These are phyloP conservation scores for Aureobasidium pullulans DNA, from an alignment of 2,329 filamentous ascomycete genomes.

Conservation along the genomic window DNA sequence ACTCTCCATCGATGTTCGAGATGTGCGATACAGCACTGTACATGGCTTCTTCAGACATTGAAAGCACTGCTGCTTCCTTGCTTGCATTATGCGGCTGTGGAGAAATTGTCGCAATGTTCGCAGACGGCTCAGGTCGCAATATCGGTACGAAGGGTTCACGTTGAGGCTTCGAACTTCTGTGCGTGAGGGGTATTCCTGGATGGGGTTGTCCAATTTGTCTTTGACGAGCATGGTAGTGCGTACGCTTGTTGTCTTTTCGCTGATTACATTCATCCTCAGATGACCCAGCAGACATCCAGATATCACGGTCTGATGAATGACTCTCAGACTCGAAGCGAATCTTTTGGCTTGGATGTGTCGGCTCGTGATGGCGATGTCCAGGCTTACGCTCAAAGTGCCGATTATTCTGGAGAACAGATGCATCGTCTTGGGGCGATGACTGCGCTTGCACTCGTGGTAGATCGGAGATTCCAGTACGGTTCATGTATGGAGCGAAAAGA, in stretches of 20 bases:
- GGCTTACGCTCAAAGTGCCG: not conserved
- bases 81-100: not conserved
- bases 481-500: slow-evolving; percentile 14
- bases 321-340: not conserved
- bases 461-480: slow-evolving; percentile 11
- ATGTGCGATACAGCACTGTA: slow-evolving; percentile 8
- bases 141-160: not conserved
- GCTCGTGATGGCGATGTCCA: not conserved
- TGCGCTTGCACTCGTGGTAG: not conserved
- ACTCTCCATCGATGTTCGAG: slow-evolving; percentile 6
- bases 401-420: too few relatives aligned
- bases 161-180: not conserved
- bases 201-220: not conserved
- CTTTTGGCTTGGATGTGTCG: not conserved
- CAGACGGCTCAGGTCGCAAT: not conserved
- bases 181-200: not conserved
- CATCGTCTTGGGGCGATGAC: not conserved
- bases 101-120: not conserved
- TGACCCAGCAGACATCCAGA: slow-evolving; percentile 6
- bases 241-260: not conserved
- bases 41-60: slow-evolving; percentile 11
- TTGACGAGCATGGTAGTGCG: not conserved
- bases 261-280: not conserved
- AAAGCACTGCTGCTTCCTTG: not conserved
- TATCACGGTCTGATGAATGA: slow-evolving; percentile 12